These are phyloP conservation scores for Mikania micrantha DNA, from an alignment of 129 eudicot genomes.

Conservation along the genomic window DNA sequence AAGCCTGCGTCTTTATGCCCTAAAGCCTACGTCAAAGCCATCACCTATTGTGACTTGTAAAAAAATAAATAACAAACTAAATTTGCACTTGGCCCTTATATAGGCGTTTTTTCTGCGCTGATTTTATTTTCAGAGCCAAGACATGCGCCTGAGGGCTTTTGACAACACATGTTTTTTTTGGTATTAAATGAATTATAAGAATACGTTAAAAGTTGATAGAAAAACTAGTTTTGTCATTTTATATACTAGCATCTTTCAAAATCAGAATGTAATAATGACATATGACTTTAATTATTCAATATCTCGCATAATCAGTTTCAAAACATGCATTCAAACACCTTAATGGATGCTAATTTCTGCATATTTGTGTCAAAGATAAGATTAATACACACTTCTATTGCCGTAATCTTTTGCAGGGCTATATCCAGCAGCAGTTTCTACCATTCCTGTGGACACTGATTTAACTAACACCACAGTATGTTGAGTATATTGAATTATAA, in stretches of 20 bases:
- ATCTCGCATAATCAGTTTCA: neutral
- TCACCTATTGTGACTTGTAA: too few species aligned
- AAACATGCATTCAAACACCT: slow-evolving; percentile 1
- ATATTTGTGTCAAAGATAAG: neutral
- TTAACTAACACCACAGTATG: slow-evolving; percentile 85
- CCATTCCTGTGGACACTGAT: slow-evolving; percentile 66
- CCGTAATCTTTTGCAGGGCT: slow-evolving; percentile 41
- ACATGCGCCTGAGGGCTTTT: too few species aligned
- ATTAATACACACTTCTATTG: neutral
- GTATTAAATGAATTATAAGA: neutral
- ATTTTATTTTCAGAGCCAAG: too few species aligned
- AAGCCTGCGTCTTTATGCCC: too few species aligned
- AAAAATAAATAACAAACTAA: too few species aligned
- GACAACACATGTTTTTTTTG: too few species aligned
- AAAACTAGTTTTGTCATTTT: neutral
- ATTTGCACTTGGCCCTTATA: too few species aligned
- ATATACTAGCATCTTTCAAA: neutral
- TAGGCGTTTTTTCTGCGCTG: too few species aligned
- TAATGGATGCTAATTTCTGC: neutral
- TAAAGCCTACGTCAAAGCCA: too few species aligned
- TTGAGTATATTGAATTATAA: slow-evolving; percentile 7
- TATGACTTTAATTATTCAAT: neutral
- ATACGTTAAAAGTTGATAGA: neutral
- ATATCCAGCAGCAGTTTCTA: slow-evolving; percentile 58
- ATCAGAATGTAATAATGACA: neutral